phyloP scores from a whole-genome alignment of 2,329 filamentous ascomycete genomes.

The Pestalotiopsis sp. region DNA sequence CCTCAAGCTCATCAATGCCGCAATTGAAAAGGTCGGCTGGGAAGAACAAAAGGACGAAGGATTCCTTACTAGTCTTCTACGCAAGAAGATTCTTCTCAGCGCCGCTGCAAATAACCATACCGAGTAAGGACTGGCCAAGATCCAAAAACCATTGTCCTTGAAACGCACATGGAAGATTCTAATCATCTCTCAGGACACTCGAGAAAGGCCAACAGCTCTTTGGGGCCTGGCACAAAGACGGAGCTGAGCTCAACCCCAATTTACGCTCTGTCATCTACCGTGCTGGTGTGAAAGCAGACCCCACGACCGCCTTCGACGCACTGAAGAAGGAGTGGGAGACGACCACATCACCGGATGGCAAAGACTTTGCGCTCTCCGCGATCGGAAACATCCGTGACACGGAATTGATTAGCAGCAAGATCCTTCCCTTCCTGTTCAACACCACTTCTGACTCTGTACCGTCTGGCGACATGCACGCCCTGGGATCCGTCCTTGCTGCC shows the following conservation, averaged over 20 bases:
- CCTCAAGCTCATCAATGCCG: constrained; percentile 73
- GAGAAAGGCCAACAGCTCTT: constrained; percentile 79
- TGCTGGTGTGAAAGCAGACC: constrained; percentile 71
- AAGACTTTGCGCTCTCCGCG: constrained; percentile 78
- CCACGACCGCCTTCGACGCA: constrained; percentile 68
- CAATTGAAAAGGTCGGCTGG: constrained; percentile 83
- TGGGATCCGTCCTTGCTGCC: constrained; percentile 69
- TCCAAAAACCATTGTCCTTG: background rate
- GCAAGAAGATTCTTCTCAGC: constrained; percentile 75
- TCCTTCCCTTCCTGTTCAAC: constrained; percentile 78
- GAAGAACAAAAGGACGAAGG: constrained; percentile 77
- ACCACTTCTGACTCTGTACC: constrained; percentile 67
- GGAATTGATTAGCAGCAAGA: constrained; percentile 66
- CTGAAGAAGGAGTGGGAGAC: constrained; percentile 84
- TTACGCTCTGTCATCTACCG: constrained; percentile 81
- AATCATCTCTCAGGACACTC: constrained; percentile 52
- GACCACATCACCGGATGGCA: constrained; percentile 86
- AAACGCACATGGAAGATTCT: background rate
- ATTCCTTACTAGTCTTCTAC: constrained; percentile 79
- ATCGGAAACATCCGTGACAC: constrained; percentile 73
- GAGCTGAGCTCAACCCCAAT: constrained; percentile 75
- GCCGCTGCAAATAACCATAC: constrained; percentile 79
- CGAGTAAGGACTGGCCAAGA: constrained; percentile 52
- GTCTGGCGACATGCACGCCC: constrained; percentile 84
- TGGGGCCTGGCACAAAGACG: constrained; percentile 72